Conservation (phyloP, 2,329 filamentous ascomycete species). For the Colletotrichum phormii region DNA sequence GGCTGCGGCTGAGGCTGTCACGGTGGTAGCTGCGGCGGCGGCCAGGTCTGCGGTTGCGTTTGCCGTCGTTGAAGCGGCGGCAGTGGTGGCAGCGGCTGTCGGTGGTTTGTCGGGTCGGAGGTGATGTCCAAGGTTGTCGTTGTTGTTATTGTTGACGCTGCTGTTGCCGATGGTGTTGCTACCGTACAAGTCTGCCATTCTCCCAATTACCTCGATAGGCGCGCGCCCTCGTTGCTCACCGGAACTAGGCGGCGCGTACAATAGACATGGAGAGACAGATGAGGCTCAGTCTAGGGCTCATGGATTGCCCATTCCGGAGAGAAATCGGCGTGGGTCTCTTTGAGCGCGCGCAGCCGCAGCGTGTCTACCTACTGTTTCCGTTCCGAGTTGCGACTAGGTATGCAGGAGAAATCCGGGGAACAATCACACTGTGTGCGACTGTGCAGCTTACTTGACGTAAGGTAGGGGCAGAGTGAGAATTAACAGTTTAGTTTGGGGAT, state of each 20-base stretch:
- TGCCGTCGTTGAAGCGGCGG: background rate
- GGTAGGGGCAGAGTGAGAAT: background rate
- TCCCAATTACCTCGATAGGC: conserved; percentile 14
- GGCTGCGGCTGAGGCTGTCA: conserved; percentile 31
- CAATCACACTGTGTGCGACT: background rate
- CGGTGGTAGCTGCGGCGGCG: conserved; percentile 13
- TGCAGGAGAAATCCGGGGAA: conserved; percentile 16
- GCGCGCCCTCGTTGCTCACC: conserved; percentile 27
- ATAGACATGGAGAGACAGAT: conserved; percentile 29
- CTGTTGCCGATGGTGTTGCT: conserved; percentile 14
- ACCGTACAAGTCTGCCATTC: conserved; percentile 33
- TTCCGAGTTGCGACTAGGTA: background rate
- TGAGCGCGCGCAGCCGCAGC: background rate
- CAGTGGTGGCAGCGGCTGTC: conserved; percentile 29
- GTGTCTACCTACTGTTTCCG: background rate
- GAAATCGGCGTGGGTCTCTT: conserved; percentile 32
- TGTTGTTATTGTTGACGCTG: conserved; percentile 20
- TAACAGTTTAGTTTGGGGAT: background rate
- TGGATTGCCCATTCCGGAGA: conserved; percentile 34
- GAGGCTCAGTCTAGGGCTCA: conserved; percentile 31
- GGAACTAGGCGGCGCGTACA: conserved; percentile 27
- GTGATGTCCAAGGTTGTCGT: conserved; percentile 30
- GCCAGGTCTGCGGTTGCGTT: conserved; percentile 4
- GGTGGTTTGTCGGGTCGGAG: conserved; percentile 36
- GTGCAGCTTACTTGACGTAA: background rate